These are phyloP conservation scores for Barnettozyma hawaiiensis DNA, from an alignment of 1,139 yeast species.

Conservation along the genomic window DNA sequence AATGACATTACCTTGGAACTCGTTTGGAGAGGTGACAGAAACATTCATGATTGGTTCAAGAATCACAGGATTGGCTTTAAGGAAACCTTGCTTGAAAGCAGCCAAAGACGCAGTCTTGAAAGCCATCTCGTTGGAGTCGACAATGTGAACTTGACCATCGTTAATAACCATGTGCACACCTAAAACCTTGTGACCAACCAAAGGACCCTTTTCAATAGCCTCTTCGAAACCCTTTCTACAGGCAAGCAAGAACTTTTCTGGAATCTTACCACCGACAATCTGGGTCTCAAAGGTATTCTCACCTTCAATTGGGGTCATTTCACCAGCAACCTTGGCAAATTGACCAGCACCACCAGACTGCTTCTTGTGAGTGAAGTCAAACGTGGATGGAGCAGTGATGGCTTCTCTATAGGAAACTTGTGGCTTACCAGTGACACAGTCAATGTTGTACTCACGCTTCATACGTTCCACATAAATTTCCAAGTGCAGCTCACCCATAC, in stretches of 20 bases:
- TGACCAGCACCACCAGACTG: slow-evolving; percentile 99
- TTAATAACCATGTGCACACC: slow-evolving; percentile 91
- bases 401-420: slow-evolving; percentile 98
- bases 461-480: slow-evolving; percentile 97
- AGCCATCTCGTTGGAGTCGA: slow-evolving; percentile 93
- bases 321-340: slow-evolving; percentile 94
- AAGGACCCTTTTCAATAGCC: slow-evolving; percentile 92
- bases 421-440: slow-evolving; percentile 93
- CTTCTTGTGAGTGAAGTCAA: slow-evolving; percentile 93
- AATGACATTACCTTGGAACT: slow-evolving; percentile 91
- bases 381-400: slow-evolving; percentile 63
- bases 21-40: slow-evolving; percentile 89
- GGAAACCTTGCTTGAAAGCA: slow-evolving; percentile 89
- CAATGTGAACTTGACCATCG: slow-evolving; percentile 97
- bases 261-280: slow-evolving; percentile 94
- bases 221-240: slow-evolving; percentile 96
- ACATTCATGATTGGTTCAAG: slow-evolving; percentile 96
- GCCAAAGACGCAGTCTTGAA: slow-evolving; percentile 89
- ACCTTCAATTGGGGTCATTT: slow-evolving; percentile 58
- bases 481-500: slow-evolving; percentile 97
- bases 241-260: slow-evolving; percentile 90
- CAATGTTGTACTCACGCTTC: slow-evolving; percentile 95
- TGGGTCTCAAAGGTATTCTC: slow-evolving; percentile 75
- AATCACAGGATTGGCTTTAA: slow-evolving; percentile 78
- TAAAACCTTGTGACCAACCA: slow-evolving; percentile 87